phyloP scores from a whole-genome alignment of 495 filamentous ascomycete species.

The Viridothelium virens region DNA sequence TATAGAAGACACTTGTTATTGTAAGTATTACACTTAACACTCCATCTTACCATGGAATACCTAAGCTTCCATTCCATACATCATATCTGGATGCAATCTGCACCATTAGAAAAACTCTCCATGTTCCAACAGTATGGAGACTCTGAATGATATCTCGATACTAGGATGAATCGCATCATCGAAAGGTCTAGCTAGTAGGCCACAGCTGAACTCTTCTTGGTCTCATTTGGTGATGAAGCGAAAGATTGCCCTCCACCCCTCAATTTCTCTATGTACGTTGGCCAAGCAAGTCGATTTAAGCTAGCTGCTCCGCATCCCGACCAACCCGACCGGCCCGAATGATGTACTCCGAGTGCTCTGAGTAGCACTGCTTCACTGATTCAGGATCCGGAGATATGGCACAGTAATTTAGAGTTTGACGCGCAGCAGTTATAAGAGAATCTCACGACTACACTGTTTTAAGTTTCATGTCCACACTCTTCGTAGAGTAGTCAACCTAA shows the following conservation, averaged over 20 bases:
- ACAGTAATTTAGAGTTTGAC: no score
- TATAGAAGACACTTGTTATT: no score
- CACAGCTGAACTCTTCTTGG: neutral
- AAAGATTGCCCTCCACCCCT: neutral
- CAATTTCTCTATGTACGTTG: neutral
- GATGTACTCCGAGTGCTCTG: neutral
- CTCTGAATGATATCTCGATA: neutral
- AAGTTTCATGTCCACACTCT: neutral
- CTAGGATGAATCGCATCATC: neutral
- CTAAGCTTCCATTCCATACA: no score
- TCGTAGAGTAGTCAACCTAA: neutral
- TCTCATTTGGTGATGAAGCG: neutral
- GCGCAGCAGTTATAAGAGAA: no score
- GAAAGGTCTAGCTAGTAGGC: neutral
- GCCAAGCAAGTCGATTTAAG: neutral
- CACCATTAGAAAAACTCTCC: neutral
- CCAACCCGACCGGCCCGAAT: neutral
- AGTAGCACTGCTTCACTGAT: neutral
- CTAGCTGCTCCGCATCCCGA: no score
- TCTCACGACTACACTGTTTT: no score
- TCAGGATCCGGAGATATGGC: no score
- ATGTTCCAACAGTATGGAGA: neutral
- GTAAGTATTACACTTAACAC: no score
- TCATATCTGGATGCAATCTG: neutral
- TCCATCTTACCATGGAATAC: no score